Percentiles rank a stretch among this genome's conserved stretches.
Evolutionary conservation across 768 basidiomycete species (phyloP).

Genomic region (Phlegmacium glaucopus): DNA sequence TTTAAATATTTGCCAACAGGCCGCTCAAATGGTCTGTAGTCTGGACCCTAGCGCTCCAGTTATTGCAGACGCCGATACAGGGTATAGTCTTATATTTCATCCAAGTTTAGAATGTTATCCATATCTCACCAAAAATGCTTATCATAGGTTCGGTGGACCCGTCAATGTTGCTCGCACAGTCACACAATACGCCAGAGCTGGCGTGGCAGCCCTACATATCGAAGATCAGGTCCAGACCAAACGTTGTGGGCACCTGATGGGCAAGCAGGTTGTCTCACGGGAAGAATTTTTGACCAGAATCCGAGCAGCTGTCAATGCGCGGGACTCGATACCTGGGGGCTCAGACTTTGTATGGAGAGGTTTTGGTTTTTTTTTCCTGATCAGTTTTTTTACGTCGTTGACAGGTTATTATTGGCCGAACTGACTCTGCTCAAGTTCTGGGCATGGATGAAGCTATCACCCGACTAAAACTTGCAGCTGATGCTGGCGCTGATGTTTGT

Average conservation of each 20-base stretch:
- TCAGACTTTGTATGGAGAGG: slow-evolving; percentile 58
- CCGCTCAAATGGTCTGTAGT: slow-evolving; percentile 68
- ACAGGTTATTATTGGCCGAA: slow-evolving; percentile 70
- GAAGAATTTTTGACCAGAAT: slow-evolving; percentile 74
- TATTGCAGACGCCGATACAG: slow-evolving; percentile 79
- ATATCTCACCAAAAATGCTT: not conserved
- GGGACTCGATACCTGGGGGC: slow-evolving; percentile 69
- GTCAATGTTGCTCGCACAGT: slow-evolving; percentile 75
- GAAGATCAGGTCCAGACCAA: slow-evolving; percentile 83
- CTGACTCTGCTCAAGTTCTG: slow-evolving; percentile 74
- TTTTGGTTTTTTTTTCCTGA: not conserved
- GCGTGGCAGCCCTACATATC: slow-evolving; percentile 73
- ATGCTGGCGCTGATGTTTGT: slow-evolving; percentile 75
- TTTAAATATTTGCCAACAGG: slow-evolving; percentile 27
- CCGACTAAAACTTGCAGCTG: slow-evolving; percentile 66
- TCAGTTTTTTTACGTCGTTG: not conserved
- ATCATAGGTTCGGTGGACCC: slow-evolving; percentile 59
- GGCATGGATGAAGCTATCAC: slow-evolving; percentile 75
- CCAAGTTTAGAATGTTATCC: not conserved
- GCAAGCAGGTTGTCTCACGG: slow-evolving; percentile 76
- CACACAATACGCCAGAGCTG: slow-evolving; percentile 59
- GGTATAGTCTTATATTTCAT: slow-evolving; percentile 33
- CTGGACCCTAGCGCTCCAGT: slow-evolving; percentile 63
- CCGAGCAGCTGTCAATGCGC: slow-evolving; percentile 73
- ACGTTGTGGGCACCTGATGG: slow-evolving; percentile 73